Conservation (phyloP, 1,139 yeast genomes). For the Pichia inconspicua region DNA sequence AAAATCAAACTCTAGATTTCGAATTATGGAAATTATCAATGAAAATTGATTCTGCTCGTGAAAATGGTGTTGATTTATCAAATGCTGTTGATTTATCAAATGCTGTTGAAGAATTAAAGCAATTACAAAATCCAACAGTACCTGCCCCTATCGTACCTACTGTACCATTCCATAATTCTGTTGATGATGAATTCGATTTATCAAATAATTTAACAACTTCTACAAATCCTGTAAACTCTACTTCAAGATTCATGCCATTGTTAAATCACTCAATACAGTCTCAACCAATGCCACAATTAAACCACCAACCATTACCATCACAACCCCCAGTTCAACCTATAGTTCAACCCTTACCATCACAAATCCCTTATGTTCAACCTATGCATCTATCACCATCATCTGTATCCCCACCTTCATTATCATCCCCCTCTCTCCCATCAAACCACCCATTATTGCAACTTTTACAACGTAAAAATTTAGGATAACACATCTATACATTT, state of each 20-base stretch:
- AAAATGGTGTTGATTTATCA: conserved; percentile 35
- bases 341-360: no score
- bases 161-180: not conserved
- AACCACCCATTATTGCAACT: conserved; percentile 13
- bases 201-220: not conserved
- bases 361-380: no score
- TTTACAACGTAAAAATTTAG: conserved; percentile 7
- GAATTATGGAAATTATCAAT: conserved; percentile 62
- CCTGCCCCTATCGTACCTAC: not conserved
- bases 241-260: no score
- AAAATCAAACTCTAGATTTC: conserved; percentile 60
- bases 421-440: conserved; percentile 5
- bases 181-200: conserved; percentile 11
- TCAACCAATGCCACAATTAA: no score
- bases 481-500: not conserved
- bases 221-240: no score
- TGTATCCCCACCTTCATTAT: no score
- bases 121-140: conserved; percentile 1
- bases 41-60: conserved; percentile 48
- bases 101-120: conserved; percentile 15
- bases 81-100: no score
- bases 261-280: no score
- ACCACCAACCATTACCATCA: no score
- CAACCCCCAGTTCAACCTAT: no score
- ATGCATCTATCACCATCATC: conserved; percentile 5